phyloP scores from a whole-genome alignment of 73 alveolate species.

The Tetrahymena borealis region DNA sequence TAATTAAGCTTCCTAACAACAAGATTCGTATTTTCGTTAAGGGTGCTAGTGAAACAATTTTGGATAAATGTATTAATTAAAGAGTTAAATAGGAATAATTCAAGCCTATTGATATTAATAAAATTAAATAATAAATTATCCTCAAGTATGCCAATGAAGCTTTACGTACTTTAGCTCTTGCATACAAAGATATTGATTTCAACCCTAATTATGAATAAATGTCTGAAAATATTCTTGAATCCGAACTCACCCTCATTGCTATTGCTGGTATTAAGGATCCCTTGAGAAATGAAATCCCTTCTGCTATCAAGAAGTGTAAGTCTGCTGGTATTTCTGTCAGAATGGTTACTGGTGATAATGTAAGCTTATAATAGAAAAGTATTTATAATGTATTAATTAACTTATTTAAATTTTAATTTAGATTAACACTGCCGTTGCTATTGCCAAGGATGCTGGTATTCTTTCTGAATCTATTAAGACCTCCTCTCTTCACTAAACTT shows the following conservation, averaged over 20 bases:
- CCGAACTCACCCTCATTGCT: slow-evolving; percentile 62
- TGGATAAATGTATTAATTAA: slow-evolving; percentile 53
- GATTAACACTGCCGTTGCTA: slow-evolving; percentile 71
- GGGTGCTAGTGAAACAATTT: slow-evolving; percentile 87
- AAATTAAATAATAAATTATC: slow-evolving; percentile 52
- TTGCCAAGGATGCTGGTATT: slow-evolving; percentile 83
- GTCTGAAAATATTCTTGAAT: slow-evolving; percentile 37
- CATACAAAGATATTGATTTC: slow-evolving; percentile 58
- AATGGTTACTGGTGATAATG: slow-evolving; percentile 97
- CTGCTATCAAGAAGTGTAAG: slow-evolving; percentile 72
- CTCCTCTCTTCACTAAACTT: background rate
- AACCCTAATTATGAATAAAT: slow-evolving; percentile 17
- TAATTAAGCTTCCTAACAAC: slow-evolving; percentile 48
- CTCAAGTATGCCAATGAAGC: slow-evolving; percentile 71
- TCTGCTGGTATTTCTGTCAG: slow-evolving; percentile 86
- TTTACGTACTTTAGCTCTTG: slow-evolving; percentile 69
- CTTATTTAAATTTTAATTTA: background rate
- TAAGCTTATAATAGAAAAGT: slow-evolving; percentile 67
- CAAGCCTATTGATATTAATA: slow-evolving; percentile 8
- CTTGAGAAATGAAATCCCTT: slow-evolving; percentile 82
- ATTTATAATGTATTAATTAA: background rate
- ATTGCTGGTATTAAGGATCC: slow-evolving; percentile 92
- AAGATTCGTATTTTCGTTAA: slow-evolving; percentile 57
- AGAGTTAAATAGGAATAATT: slow-evolving; percentile 23
- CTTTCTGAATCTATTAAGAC: slow-evolving; percentile 4